Evolutionary conservation across 2,329 filamentous ascomycete genomes (phyloP), one percentile per base, ranked within the genome.

Genomic region (Graphium sp.): DNA sequence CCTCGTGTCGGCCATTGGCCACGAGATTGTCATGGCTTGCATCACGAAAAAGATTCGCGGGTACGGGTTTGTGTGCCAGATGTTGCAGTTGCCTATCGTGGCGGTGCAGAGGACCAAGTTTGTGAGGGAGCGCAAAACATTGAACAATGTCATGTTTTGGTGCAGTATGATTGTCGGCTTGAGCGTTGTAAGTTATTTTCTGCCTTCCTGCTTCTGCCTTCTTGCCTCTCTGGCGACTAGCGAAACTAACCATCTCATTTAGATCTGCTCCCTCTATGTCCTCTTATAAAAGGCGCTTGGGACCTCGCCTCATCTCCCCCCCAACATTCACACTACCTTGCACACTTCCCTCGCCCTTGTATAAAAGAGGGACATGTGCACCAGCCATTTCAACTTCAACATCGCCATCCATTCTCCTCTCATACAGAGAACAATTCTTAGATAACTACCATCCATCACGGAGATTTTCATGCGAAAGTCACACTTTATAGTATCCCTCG

Each of bases 21-120:
- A 95, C 47, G 89, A 98, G 52, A 66, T 98, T 32, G 81, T 98
- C 43, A 92, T 98, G 80, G 84, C 80, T 6, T 95, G 87, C 50
- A 95, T 98, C 48, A 94, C 85, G 16, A 87, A 94, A 61, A 95
- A 98, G 58, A 62, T 95, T 25, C 62, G 89, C 21, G 89, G 89
- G 9, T 98, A 95, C 46, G 89, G 87, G 7, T 92, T 94, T 47
- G 45, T 91, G 13, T 79, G 82, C 36, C 89, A 94, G 73, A 95
- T 98, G 89, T 56, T 91, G 36, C 89, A 98, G 60, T 66, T 95
- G 40, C 89, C 89, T 1, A 89, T 95, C 39, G 80, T 95, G n/a
- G 71, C 85, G 49, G 57, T 95, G 18, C 89, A 95, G 58, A 68
- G 81, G 36, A 84, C 79, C 5, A 68, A 62, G 35, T 82, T 72